Percentiles rank a stretch among this genome's conserved stretches.
These are phyloP conservation scores for Metschnikowia dekortorum DNA, from an alignment of 805 yeast genomes.

Conservation along the genomic window DNA sequence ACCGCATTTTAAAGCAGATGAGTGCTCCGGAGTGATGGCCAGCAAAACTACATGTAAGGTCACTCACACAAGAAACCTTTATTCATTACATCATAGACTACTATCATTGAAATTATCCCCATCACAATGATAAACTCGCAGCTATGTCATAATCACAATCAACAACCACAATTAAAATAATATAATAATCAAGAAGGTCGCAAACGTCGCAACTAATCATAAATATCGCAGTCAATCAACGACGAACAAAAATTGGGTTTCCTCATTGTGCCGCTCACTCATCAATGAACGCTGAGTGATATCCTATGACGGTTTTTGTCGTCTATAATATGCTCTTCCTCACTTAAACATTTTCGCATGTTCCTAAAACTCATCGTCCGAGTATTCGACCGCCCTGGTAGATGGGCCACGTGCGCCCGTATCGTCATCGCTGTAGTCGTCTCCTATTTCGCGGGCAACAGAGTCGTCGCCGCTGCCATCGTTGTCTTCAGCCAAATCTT, in stretches of 20 bases:
- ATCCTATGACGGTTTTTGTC: not conserved
- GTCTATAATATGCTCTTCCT: not conserved
- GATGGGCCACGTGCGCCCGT: slow-evolving; percentile 12
- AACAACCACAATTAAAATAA: too few species aligned
- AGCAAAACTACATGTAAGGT: not conserved
- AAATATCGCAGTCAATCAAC: not conserved
- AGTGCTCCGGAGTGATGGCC: not conserved
- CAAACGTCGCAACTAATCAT: not conserved
- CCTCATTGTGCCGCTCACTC: not conserved
- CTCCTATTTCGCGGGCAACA: slow-evolving; percentile 21
- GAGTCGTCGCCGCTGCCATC: slow-evolving; percentile 24
- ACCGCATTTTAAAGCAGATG: slow-evolving; percentile 2
- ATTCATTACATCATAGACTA: too few species aligned
- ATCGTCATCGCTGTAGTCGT: slow-evolving; percentile 34
- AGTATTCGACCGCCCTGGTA: slow-evolving; percentile 20
- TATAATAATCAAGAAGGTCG: not conserved
- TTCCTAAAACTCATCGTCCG: slow-evolving; percentile 27
- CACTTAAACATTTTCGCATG: not conserved
- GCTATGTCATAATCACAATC: not conserved
- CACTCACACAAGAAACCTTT: not conserved
- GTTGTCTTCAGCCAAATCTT: slow-evolving; percentile 72
- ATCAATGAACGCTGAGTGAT: not conserved
- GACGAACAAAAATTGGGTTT: not conserved
- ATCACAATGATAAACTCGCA: not conserved
- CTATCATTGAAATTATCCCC: not conserved